Percentiles rank a stretch among this genome's conserved stretches.
Conservation (phyloP, 768 basidiomycete species). For the Trametes elegans region DNA sequence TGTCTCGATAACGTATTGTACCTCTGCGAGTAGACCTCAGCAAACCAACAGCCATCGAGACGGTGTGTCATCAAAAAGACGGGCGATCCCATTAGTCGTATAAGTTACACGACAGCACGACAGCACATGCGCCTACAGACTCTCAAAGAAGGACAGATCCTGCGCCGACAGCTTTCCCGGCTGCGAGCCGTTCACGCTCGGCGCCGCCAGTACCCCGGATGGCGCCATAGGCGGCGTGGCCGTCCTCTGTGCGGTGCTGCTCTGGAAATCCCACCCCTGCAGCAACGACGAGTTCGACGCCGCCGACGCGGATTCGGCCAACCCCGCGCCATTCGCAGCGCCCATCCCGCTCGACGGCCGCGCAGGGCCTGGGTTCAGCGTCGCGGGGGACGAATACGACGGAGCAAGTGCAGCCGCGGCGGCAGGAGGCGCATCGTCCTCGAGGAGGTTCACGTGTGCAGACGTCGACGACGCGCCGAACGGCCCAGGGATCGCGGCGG, state of each 20-base stretch:
- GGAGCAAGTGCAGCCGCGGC: constrained; percentile 28
- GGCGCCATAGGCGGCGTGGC: too few species aligned
- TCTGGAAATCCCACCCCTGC: constrained; percentile 5
- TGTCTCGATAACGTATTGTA: too few species aligned
- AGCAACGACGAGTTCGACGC: not conserved
- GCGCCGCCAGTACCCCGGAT: too few species aligned
- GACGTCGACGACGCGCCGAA: constrained; percentile 11
- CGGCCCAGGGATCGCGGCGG: constrained; percentile 39
- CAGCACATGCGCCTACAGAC: constrained; percentile 39
- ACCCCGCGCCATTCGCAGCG: not conserved
- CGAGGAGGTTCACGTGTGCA: constrained; percentile 31
- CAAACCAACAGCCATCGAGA: too few species aligned
- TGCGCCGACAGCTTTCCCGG: constrained; percentile 73
- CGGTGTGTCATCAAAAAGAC: too few species aligned
- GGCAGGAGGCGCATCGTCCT: constrained; percentile 17
- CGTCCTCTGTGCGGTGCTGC: not conserved
- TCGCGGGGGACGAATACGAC: constrained; percentile 22
- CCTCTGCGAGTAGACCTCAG: too few species aligned
- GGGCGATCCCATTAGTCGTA: too few species aligned
- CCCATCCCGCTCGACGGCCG: constrained; percentile 2
- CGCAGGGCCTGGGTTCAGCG: constrained; percentile 14
- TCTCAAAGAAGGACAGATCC: constrained; percentile 87
- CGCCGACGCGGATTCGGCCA: not conserved
- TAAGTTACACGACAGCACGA: constrained; percentile 17
- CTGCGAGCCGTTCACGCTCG: constrained; percentile 23